Conservation (phyloP, 495 filamentous ascomycete genomes). For the Immersiella caudata region DNA sequence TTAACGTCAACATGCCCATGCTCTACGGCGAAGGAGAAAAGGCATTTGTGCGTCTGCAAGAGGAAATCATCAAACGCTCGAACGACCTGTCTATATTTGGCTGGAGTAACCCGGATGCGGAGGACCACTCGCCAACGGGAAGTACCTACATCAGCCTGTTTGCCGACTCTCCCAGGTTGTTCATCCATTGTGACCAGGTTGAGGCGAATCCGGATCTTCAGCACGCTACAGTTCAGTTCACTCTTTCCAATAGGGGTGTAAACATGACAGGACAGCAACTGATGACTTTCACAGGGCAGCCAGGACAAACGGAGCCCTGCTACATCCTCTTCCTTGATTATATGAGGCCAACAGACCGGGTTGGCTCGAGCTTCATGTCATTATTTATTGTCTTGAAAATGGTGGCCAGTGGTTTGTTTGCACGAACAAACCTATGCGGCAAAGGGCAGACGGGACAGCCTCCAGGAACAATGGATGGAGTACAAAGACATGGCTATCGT, state of each 20-base stretch:
- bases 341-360: not conserved
- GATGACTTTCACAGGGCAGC: not conserved
- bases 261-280: not conserved
- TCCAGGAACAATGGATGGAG: not conserved
- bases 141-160: not conserved
- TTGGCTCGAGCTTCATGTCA: too few species aligned
- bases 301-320: not conserved
- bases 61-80: not conserved
- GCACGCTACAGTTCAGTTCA: not conserved
- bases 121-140: not conserved
- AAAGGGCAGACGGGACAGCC: not conserved
- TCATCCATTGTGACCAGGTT: not conserved
- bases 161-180: not conserved
- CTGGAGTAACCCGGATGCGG: not conserved
- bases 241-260: not conserved
- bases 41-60: not conserved
- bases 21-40: slow-evolving; percentile 13
- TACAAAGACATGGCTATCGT: not conserved
- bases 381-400: not conserved
- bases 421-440: not conserved
- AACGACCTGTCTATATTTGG: not conserved
- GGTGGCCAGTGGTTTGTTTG: not conserved
- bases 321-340: not conserved
- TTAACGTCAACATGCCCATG: slow-evolving; percentile 28
- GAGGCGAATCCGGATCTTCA: not conserved